phyloP scores from a whole-genome alignment of 331 rosid species.

The Rosa hybrid region DNA sequence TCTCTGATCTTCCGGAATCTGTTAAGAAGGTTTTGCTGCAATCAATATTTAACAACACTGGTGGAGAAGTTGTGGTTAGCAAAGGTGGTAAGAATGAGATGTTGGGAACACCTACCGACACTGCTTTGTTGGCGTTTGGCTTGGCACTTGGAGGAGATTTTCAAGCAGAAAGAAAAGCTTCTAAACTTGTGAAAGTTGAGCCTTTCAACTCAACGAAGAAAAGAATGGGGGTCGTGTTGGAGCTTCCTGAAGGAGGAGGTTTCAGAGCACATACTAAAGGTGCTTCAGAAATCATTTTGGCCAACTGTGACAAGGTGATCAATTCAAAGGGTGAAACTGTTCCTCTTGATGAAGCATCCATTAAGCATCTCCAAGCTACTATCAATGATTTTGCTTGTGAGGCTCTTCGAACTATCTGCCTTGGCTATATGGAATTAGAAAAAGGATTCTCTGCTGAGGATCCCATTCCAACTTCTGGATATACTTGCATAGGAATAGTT shows the following conservation, averaged over 20 bases:
- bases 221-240: slow-evolving; percentile 82
- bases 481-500: slow-evolving; percentile 80
- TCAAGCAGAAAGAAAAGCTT: slow-evolving; percentile 61
- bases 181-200: slow-evolving; percentile 76
- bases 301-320: slow-evolving; percentile 81
- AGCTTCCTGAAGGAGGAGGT: slow-evolving; percentile 67
- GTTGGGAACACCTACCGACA: slow-evolving; percentile 88
- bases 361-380: slow-evolving; percentile 51
- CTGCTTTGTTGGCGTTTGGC: slow-evolving; percentile 84
- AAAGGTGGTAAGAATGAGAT: slow-evolving; percentile 75
- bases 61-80: slow-evolving; percentile 87
- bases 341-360: slow-evolving; percentile 71
- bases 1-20: slow-evolving; percentile 64
- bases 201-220: slow-evolving; percentile 93
- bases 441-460: slow-evolving; percentile 56
- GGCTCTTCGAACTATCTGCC: slow-evolving; percentile 91
- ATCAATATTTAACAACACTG: slow-evolving; percentile 84
- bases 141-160: slow-evolving; percentile 82
- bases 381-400: slow-evolving; percentile 84
- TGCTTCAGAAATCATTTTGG: slow-evolving; percentile 86
- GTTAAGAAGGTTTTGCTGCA: slow-evolving; percentile 57
- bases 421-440: slow-evolving; percentile 80
- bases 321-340: slow-evolving; percentile 68
- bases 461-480: slow-evolving; percentile 80
- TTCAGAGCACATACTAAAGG: slow-evolving; percentile 87